A percentile compares a stretch with the other conserved stretches of the same genome.
Conservation (phyloP, 139 green algal species). For the Volvox reticuliferus region DNA sequence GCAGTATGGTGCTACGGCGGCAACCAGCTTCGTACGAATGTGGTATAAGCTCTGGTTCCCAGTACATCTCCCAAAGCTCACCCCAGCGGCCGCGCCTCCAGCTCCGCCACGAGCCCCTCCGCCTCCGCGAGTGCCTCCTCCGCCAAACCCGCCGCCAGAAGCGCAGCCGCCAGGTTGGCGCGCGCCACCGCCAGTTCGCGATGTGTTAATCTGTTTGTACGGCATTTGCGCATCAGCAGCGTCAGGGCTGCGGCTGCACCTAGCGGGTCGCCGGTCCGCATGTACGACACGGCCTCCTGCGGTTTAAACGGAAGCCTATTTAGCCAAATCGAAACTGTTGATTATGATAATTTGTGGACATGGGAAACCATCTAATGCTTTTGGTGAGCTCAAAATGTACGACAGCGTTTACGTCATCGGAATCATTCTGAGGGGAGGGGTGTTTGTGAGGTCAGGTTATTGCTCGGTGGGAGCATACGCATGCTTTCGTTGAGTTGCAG, state of each 20-base stretch:
- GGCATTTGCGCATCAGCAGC: neutral
- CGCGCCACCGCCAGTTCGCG: neutral
- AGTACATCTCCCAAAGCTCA: neutral
- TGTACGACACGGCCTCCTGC: slow-evolving; percentile 16
- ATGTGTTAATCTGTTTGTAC: neutral
- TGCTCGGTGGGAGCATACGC: too few species aligned
- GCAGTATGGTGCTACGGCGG: neutral
- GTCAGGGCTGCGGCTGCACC: slow-evolving; percentile 17
- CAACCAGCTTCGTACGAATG: neutral
- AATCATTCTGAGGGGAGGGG: too few species aligned
- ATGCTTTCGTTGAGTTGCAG: too few species aligned
- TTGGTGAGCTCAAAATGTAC: too few species aligned
- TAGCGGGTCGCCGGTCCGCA: neutral
- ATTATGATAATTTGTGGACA: too few species aligned
- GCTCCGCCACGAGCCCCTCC: slow-evolving; percentile 9
- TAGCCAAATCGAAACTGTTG: too few species aligned
- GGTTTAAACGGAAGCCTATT: neutral
- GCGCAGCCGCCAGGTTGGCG: slow-evolving; percentile 51
- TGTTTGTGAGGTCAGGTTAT: too few species aligned
- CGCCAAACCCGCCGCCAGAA: slow-evolving; percentile 64
- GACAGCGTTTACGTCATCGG: too few species aligned
- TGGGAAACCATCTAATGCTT: too few species aligned
- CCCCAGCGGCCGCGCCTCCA: neutral
- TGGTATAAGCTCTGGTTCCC: too few species aligned
- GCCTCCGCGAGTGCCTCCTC: slow-evolving; percentile 16